Evolutionary conservation across 805 yeast genomes (phyloP).

Genomic region (Yamadazyma tumulicola): DNA sequence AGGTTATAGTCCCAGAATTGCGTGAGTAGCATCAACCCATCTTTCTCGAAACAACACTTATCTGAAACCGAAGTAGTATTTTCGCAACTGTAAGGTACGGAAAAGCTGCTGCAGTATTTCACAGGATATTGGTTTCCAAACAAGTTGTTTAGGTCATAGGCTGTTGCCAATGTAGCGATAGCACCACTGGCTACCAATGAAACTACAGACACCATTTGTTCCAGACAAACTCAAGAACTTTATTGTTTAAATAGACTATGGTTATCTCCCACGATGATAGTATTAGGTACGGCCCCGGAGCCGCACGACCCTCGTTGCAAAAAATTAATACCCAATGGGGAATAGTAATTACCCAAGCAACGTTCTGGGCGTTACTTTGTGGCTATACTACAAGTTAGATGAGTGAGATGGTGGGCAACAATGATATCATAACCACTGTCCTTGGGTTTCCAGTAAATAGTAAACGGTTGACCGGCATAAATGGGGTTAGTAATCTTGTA

Average conservation of each 20-base stretch:
- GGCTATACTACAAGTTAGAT: too few species aligned
- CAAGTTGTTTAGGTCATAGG: background rate
- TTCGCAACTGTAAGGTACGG: slow-evolving; percentile 11
- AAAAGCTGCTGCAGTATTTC: slow-evolving; percentile 3
- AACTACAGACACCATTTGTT: slow-evolving; percentile 6
- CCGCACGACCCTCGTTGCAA: too few species aligned
- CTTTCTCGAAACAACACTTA: slow-evolving; percentile 78
- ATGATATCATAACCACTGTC: too few species aligned
- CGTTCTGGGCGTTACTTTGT: too few species aligned
- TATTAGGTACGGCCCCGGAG: too few species aligned
- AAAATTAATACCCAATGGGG: too few species aligned
- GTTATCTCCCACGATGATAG: too few species aligned
- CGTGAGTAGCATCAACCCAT: slow-evolving; percentile 78
- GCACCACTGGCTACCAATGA: slow-evolving; percentile 4
- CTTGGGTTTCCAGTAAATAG: too few species aligned
- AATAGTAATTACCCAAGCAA: too few species aligned
- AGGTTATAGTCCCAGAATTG: slow-evolving; percentile 93
- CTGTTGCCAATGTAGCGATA: slow-evolving; percentile 1
- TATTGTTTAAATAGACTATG: too few species aligned
- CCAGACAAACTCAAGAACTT: too few species aligned
- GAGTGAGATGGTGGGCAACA: too few species aligned
- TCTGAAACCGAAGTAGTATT: slow-evolving; percentile 38
- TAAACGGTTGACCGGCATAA: background rate
- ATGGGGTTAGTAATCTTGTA: slow-evolving; percentile 5
- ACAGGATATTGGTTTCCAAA: slow-evolving; percentile 7